Percentiles rank a stretch among this genome's conserved stretches.
phyloP scores from a whole-genome alignment of 495 filamentous ascomycete species.

The Stereocaulon alpinum region DNA sequence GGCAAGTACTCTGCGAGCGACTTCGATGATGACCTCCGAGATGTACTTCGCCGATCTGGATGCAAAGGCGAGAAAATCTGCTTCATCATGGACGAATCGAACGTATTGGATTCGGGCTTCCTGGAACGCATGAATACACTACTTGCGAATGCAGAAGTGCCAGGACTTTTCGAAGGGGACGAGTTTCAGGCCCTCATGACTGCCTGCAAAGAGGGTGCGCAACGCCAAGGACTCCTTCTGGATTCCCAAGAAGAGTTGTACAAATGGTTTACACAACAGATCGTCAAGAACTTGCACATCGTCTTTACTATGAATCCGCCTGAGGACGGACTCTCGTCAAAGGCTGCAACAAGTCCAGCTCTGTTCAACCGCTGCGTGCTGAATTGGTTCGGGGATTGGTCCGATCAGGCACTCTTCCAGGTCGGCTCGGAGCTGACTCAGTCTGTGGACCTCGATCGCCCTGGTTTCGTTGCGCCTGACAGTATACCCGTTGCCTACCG shows the following conservation, averaged over 20 bases:
- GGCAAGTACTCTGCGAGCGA: conserved; percentile 97
- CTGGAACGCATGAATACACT: conserved; percentile 98
- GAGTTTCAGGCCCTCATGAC: conserved; percentile 96
- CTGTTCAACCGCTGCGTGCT: conserved; percentile 98
- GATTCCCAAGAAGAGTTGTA: conserved; percentile 98
- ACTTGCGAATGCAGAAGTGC: conserved; percentile 94
- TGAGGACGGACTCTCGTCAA: conserved; percentile 85
- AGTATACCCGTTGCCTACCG: conserved; percentile 86
- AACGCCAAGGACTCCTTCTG: conserved; percentile 85
- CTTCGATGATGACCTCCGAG: conserved; percentile 94
- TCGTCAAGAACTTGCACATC: conserved; percentile 96
- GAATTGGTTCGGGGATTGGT: conserved; percentile 99
- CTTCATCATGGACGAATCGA: conserved; percentile 99
- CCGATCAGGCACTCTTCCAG: conserved; percentile 96
- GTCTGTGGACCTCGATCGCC: conserved; percentile 83
- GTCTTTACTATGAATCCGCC: conserved; percentile 99
- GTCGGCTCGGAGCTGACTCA: conserved; percentile 93
- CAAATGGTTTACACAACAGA: conserved; percentile 99
- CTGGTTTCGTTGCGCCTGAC: conserved; percentile 77
- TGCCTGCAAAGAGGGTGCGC: conserved; percentile 93
- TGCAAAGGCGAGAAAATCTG: conserved; percentile 99
- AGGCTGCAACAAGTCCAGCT: conserved; percentile 92
- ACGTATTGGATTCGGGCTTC: conserved; percentile 97
- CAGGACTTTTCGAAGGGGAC: conserved; percentile 95
- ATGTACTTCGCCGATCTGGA: conserved; percentile 83